These are phyloP conservation scores for Hypholoma sublateritium DNA, from an alignment of 768 basidiomycete genomes.

Conservation along the genomic window DNA sequence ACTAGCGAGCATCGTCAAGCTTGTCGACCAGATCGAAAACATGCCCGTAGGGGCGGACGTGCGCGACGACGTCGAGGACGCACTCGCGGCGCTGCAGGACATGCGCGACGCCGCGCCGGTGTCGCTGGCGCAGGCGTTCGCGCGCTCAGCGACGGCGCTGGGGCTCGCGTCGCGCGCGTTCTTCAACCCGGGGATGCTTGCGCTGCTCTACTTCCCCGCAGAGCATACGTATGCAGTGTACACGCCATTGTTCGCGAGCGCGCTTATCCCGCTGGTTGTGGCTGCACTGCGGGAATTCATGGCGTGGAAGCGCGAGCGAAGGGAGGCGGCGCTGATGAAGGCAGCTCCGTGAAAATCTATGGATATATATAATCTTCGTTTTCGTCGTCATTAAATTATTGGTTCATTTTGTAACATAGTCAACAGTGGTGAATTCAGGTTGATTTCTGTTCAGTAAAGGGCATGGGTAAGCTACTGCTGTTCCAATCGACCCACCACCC, in stretches of 20 bases:
- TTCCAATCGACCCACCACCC: too few species aligned
- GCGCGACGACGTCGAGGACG: slow-evolving; percentile 63
- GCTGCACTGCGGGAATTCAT: slow-evolving; percentile 72
- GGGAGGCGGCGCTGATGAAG: background rate
- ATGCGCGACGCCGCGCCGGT: slow-evolving; percentile 34
- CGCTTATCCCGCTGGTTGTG: slow-evolving; percentile 79
- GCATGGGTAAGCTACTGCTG: too few species aligned
- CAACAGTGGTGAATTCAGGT: too few species aligned
- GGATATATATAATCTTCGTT: too few species aligned
- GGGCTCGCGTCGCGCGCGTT: slow-evolving; percentile 81
- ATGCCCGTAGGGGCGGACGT: slow-evolving; percentile 91
- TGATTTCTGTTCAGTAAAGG: too few species aligned
- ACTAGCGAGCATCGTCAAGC: slow-evolving; percentile 75
- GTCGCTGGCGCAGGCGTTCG: slow-evolving; percentile 48
- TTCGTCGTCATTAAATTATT: too few species aligned
- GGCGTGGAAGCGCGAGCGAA: slow-evolving; percentile 52
- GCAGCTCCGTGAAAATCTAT: background rate
- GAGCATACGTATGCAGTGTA: slow-evolving; percentile 99
- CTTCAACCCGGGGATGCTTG: slow-evolving; percentile 96
- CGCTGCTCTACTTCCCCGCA: slow-evolving; percentile 93
- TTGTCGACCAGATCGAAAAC: slow-evolving; percentile 83
- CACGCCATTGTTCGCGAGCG: slow-evolving; percentile 90
- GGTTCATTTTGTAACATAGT: too few species aligned
- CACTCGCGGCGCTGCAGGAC: slow-evolving; percentile 71
- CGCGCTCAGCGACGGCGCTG: slow-evolving; percentile 61